Percentiles rank a stretch among this genome's conserved stretches.
These are phyloP conservation scores for Xylariaceae sp. DNA, from an alignment of 2,329 filamentous ascomycete genomes.

Conservation along the genomic window DNA sequence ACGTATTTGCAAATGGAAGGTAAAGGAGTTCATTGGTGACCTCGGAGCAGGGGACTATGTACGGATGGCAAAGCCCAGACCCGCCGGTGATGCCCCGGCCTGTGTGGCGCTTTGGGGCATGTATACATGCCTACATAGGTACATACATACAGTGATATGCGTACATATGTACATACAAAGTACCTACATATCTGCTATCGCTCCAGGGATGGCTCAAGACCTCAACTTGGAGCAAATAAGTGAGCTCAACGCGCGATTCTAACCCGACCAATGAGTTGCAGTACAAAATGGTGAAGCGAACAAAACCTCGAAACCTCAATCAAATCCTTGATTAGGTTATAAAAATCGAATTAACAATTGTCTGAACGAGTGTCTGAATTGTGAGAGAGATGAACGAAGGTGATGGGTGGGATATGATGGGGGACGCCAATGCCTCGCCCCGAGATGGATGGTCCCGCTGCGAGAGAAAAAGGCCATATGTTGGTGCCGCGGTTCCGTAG, in stretches of 20 bases:
- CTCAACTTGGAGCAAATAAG: constrained; percentile 21
- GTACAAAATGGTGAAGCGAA: constrained; percentile 5
- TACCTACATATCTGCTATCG: constrained; percentile 2
- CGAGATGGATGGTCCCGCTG: constrained; percentile 8
- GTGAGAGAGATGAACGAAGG: constrained; percentile 11
- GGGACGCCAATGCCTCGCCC: constrained; percentile 11
- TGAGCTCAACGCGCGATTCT: constrained; percentile 21
- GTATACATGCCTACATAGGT: neutral
- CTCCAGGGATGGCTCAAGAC: constrained; percentile 22
- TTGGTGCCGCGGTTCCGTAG: constrained; percentile 21
- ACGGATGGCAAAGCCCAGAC: constrained; percentile 20
- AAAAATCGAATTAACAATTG: neutral
- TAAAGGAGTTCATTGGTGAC: constrained; percentile 21
- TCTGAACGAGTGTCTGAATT: neutral
- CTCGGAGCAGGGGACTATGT: constrained; percentile 27
- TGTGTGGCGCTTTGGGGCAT: constrained; percentile 17
- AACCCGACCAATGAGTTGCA: constrained; percentile 19
- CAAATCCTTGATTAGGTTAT: neutral
- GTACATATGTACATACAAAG: constrained; percentile 3
- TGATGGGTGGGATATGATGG: constrained; percentile 12
- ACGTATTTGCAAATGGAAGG: constrained; percentile 29
- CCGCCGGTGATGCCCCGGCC: constrained; percentile 16
- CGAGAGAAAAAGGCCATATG: constrained; percentile 12
- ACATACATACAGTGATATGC: neutral
- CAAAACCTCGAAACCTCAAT: neutral